These are phyloP conservation scores for Pyrus pyrifolia DNA, from an alignment of 306 rosid species.

Conservation along the genomic window DNA sequence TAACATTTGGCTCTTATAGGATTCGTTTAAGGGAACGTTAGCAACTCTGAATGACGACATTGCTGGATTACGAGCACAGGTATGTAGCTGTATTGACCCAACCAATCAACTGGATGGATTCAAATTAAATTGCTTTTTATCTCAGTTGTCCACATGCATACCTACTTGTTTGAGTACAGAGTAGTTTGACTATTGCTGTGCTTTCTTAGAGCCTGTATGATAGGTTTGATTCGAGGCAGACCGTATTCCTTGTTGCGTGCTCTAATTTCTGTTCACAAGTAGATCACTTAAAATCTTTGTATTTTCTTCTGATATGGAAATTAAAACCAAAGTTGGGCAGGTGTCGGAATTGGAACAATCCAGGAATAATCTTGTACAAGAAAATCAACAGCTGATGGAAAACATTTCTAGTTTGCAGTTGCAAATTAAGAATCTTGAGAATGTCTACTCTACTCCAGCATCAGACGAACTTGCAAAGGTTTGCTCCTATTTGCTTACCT, in stretches of 20 bases:
- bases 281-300: slow-evolving; percentile 21
- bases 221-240: not conserved
- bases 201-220: not conserved
- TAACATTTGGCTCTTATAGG: slow-evolving; percentile 41
- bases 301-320: slow-evolving; percentile 73
- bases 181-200: not conserved
- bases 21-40: slow-evolving; percentile 36
- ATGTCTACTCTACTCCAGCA: slow-evolving; percentile 31
- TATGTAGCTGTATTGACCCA: slow-evolving; percentile 28
- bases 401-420: slow-evolving; percentile 50
- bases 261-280: slow-evolving; percentile 24
- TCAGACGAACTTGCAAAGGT: slow-evolving; percentile 55
- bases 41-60: slow-evolving; percentile 38
- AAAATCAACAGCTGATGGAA: slow-evolving; percentile 59
- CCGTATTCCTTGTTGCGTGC: slow-evolving; percentile 12
- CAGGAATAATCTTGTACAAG: slow-evolving; percentile 47
- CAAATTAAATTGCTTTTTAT: slow-evolving; percentile 7
- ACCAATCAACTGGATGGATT: slow-evolving; percentile 13
- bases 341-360: slow-evolving; percentile 69
- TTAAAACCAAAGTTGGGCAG: slow-evolving; percentile 90
- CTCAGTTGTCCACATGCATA: not conserved
- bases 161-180: not conserved
- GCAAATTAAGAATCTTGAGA: slow-evolving; percentile 52
- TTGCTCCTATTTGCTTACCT: slow-evolving; percentile 9
- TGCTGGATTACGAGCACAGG: slow-evolving; percentile 51